Base-by-base conservation (phyloP, 257 asterid genomes). In the Jaltomata sinuosa region DNA sequence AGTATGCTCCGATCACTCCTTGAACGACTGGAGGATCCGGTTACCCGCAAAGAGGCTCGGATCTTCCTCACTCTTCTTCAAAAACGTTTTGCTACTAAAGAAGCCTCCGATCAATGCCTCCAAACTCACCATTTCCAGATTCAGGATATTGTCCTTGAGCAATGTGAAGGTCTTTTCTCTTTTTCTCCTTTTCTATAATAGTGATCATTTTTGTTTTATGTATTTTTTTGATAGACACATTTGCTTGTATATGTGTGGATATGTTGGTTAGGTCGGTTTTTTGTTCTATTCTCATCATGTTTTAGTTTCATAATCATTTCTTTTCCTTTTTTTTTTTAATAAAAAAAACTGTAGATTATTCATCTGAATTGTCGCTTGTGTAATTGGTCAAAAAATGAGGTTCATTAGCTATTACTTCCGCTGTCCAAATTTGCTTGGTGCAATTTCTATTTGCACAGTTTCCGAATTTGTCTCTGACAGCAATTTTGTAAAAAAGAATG, bases 1-100 rank as follows among this genome's bases (percentile, higher is more conserved):
- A 80, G 94, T 54, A 96, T 90, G 32, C 90, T 95, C 82, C 95
- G 99, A 89, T 95, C 97, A 31, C 90, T 95, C 79, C 90, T 97
- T 62, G 98, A 94, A 88, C 93, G 97, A 4, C 93, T 97, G 27
- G 98, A 97, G 91, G 89, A 95, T 81, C 97, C 99, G 88, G 85
- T 19, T 18, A 90, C 99, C 88, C 93, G 98, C 21, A 84, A 85
- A 84, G 91, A 89, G 9, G 98, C 98, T 31, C 95, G 99, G 94
- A 85, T 97, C 91, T 95, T 97, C 89, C 90, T 97, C 8, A 52
- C 98, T 53, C 93, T 90, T 78, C 97, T 97, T 84, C 98, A 94
- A 50, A 94, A 93, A 47, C 93, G 91, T 27, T 92, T 97, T 83
- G 81, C 54, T 21, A 81, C 93, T 6, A 84, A 92, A 54, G 96